Percentiles rank a stretch among this genome's conserved stretches.
Evolutionary conservation across 208 protist genomes (phyloP).

Genomic region (Vickermania ingenoplastis): DNA sequence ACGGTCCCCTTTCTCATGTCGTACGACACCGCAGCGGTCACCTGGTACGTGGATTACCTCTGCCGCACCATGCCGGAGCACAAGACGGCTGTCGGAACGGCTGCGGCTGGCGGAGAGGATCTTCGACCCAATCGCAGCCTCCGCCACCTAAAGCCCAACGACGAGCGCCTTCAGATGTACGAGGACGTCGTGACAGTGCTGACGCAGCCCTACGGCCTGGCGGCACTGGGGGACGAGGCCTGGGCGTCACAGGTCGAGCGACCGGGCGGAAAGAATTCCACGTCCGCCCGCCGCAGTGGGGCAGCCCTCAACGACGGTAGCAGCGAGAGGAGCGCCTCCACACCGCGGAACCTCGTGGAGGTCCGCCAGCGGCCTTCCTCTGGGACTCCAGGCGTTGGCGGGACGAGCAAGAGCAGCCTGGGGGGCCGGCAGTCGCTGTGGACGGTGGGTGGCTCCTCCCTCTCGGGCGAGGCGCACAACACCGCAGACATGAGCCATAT

Average conservation of each 20-base stretch:
- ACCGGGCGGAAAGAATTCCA: background rate
- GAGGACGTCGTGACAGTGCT: conserved; percentile 2
- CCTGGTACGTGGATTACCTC: conserved; percentile 8
- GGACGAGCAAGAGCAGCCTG: background rate
- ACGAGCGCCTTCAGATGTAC: background rate
- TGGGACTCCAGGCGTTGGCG: background rate
- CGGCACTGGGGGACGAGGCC: background rate
- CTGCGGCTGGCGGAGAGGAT: background rate
- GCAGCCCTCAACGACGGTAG: background rate
- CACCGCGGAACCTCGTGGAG: background rate
- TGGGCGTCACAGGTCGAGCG: background rate
- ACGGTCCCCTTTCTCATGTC: conserved; percentile 11
- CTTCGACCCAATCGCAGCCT: background rate
- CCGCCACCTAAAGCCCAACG: background rate
- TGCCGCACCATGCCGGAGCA: conserved; percentile 1
- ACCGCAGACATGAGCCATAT: conserved; percentile 4
- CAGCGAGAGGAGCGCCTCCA: background rate
- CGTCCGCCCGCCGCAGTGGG: background rate
- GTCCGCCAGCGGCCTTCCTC: background rate
- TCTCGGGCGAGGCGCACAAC: background rate
- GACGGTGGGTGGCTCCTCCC: background rate
- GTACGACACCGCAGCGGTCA: conserved; percentile 14
- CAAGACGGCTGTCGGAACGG: background rate
- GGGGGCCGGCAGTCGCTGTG: background rate
- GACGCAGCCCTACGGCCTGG: background rate